Evolutionary conservation across 768 basidiomycete species (phyloP).

Genomic region (Russula sp.): DNA sequence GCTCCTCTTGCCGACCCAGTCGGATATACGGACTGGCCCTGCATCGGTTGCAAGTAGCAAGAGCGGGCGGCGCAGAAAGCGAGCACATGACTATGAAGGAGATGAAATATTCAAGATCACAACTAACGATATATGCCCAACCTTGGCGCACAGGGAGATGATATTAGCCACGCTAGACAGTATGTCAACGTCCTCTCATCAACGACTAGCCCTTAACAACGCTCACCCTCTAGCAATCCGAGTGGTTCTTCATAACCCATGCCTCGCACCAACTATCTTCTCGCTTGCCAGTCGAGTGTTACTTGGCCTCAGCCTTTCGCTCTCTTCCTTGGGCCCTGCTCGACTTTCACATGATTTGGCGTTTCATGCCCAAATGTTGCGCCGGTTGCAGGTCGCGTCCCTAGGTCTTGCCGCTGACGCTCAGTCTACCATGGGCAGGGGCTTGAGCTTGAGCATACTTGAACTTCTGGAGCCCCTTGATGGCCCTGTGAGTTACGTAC

Average conservation of each 20-base stretch:
- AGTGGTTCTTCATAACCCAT: conserved; percentile 43
- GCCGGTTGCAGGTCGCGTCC: conserved; percentile 43
- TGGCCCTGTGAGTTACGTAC: conserved; percentile 30
- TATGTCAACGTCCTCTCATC: conserved; percentile 31
- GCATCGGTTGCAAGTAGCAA: conserved; percentile 27
- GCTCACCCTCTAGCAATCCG: conserved; percentile 36
- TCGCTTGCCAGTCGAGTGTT: conserved; percentile 56
- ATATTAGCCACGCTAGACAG: conserved; percentile 54
- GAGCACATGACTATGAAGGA: conserved; percentile 64
- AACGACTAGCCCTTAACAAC: neutral
- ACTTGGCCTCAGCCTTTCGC: conserved; percentile 48
- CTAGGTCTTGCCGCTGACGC: conserved; percentile 49
- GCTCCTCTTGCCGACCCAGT: conserved; percentile 22
- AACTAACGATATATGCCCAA: conserved; percentile 44
- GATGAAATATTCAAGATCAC: conserved; percentile 61
- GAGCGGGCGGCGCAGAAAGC: conserved; percentile 59
- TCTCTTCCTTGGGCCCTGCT: conserved; percentile 51
- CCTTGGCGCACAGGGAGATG: conserved; percentile 44
- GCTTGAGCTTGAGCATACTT: conserved; percentile 49
- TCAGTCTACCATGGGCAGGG: conserved; percentile 53
- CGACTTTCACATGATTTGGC: conserved; percentile 47
- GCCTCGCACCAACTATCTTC: conserved; percentile 46
- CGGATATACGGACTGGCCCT: conserved; percentile 30
- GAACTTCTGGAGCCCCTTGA: conserved; percentile 17
- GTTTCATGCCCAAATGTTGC: conserved; percentile 42